These are phyloP conservation scores for Scheffersomyces coipomensis DNA, from an alignment of 805 yeast genomes.

Conservation along the genomic window DNA sequence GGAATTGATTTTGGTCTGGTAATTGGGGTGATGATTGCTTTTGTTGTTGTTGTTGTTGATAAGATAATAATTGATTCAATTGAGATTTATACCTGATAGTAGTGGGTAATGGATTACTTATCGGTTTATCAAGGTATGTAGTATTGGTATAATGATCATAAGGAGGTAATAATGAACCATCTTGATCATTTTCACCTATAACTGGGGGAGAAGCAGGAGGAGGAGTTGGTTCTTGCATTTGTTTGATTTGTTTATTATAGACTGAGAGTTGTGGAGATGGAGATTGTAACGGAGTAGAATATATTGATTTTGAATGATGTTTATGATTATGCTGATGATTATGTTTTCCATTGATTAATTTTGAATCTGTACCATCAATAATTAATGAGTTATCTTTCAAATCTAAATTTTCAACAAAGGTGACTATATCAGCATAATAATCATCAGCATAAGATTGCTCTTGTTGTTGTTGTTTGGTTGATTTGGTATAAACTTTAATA, in stretches of 20 bases:
- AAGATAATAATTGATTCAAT: conserved; percentile 1
- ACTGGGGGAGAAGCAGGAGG: background rate
- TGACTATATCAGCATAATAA: background rate
- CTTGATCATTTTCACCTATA: background rate
- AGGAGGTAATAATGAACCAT: background rate
- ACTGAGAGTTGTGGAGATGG: background rate
- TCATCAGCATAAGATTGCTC: background rate
- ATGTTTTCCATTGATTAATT: too few relatives aligned
- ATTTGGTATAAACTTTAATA: background rate
- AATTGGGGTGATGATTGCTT: background rate
- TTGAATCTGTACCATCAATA: background rate
- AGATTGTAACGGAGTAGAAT: background rate
- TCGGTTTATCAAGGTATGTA: background rate
- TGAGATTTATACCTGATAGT: conserved; percentile 3
- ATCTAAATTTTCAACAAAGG: background rate
- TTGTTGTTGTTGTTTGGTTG: too few relatives aligned
- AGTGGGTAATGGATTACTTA: background rate
- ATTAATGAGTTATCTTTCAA: too few relatives aligned
- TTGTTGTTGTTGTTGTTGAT: background rate
- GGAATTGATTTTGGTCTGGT: background rate
- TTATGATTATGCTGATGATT: too few relatives aligned
- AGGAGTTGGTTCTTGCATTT: too few relatives aligned
- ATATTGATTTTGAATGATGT: too few relatives aligned
- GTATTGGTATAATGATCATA: background rate
- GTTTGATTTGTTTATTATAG: background rate